These are phyloP conservation scores for Breviolum minutum DNA, from an alignment of 73 alveolate species.

Conservation along the genomic window DNA sequence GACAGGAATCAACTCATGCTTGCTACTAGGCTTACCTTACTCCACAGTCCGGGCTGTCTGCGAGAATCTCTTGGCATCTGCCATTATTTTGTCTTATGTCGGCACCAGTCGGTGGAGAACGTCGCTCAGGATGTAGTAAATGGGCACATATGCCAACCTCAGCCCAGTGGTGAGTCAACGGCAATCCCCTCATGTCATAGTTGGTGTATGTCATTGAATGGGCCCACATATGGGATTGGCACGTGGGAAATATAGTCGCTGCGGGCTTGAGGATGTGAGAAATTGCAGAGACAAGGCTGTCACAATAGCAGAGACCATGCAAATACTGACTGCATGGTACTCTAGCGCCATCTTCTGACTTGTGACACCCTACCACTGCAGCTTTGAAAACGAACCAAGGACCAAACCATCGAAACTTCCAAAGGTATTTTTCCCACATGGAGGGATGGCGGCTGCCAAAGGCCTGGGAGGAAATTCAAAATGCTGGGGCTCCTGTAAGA, in stretches of 20 bases:
- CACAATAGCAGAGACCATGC: neutral
- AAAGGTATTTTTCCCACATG: conserved; percentile 10
- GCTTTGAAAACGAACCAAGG: neutral
- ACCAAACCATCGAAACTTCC: conserved; percentile 39
- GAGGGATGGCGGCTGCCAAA: conserved; percentile 71
- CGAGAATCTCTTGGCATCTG: too few species aligned
- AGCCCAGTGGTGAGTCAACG: neutral
- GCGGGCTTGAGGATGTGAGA: too few species aligned
- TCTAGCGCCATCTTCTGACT: too few species aligned
- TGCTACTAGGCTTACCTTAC: too few species aligned
- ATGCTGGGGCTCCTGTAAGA: neutral
- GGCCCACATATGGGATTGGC: neutral
- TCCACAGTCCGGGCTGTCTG: too few species aligned
- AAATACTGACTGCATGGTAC: neutral
- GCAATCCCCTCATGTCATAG: neutral
- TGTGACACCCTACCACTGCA: neutral
- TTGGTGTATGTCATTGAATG: neutral
- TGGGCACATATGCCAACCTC: conserved; percentile 79
- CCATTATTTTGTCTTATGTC: neutral
- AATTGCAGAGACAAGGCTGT: too few species aligned
- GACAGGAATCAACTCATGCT: too few species aligned
- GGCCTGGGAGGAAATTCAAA: neutral
- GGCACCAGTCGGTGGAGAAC: conserved; percentile 18
- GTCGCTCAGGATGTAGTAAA: conserved; percentile 44
- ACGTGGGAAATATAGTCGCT: neutral